Evolutionary conservation across 139 green algal species (phyloP), one percentile per base, ranked within the genome.

Genomic region (Pseudopediastrum boryanum): DNA sequence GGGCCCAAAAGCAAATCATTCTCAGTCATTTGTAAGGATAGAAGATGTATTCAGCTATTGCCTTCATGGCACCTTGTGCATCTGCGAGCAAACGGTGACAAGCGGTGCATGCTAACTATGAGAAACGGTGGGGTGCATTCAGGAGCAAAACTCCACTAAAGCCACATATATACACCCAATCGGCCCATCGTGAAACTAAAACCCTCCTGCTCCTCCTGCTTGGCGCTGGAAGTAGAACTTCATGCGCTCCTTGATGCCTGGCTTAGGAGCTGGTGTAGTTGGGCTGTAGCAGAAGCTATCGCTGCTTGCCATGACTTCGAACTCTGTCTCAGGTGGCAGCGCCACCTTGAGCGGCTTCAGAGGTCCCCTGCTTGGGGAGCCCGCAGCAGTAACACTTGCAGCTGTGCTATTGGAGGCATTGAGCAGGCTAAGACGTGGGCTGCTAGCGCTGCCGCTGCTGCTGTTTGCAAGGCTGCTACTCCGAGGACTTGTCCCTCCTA

Each of bases 221-320:
- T 83, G 77, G 25, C 67, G 48, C 77, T 83, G 77, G 77, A 83
- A 83, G 67, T 83, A 83, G 42, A 83, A 66, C 67, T 83, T 83
- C 67, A 83, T 65, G 19, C 77, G 77, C 77, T 83, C 67, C 67
- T 77, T 77, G 41, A 83, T 77, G 43, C 77, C 77, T 6, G 65
- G 7, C 67, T 72, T 83, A 16, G 76, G 62, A 29, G 29, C 76
- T n/a, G 76, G 64, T n/a, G 76, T 76, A 52, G n/a, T 76, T 39
- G 76, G 74, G 46, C 76, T 75, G 65, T 70, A 70, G 36, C 48
- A 76, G 76, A 82, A 75, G 64, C 10, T 66, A 39, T 69, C 64
- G 51, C 76, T 44, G 51, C 64, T 54, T 39, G 50, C 76, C 29
- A n/a, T 35, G 19, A 52, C 35, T 39, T 76, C 76, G 3, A 76